A percentile compares a stretch with the other conserved stretches of the same genome.
phyloP scores from a whole-genome alignment of 1,284 basidiomycete genomes.

The Puccinia hordei region DNA sequence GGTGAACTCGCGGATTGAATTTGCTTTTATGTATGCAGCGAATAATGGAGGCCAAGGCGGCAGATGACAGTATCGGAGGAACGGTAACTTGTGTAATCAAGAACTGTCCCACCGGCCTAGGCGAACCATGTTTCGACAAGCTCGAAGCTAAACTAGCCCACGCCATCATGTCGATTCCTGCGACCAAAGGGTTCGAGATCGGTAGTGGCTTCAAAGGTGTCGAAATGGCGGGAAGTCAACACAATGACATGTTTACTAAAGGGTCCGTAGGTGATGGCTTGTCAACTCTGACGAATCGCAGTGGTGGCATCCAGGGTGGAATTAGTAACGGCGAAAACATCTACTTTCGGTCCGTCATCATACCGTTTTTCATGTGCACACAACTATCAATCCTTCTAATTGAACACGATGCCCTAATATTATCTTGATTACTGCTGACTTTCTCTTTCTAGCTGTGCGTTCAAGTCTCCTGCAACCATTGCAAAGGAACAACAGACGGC shows the following conservation, averaged over 20 bases:
- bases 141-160: constrained; percentile 94
- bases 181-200: constrained; percentile 97
- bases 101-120: constrained; percentile 82
- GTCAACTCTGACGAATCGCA: constrained; percentile 90
- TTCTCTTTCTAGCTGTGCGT: constrained; percentile 71
- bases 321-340: constrained; percentile 97
- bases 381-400: not conserved
- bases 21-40: constrained; percentile 71
- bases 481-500: constrained; percentile 86
- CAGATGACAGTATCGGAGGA: constrained; percentile 91
- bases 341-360: constrained; percentile 77
- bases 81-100: constrained; percentile 96
- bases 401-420: not conserved
- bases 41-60: constrained; percentile 86
- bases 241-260: constrained; percentile 86
- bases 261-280: constrained; percentile 69
- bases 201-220: constrained; percentile 96
- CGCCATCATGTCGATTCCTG: constrained; percentile 98
- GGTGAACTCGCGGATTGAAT: not conserved
- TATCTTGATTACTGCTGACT: not conserved
- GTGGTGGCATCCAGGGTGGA: constrained; percentile 95
- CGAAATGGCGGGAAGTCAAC: constrained; percentile 85
- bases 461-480: constrained; percentile 99
- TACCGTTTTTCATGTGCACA: not conserved
- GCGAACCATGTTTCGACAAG: constrained; percentile 98